A percentile compares a stretch with the other conserved stretches of the same genome.
Evolutionary conservation across 257 asterid genomes (phyloP).

Genomic region (Plantago elongata): DNA sequence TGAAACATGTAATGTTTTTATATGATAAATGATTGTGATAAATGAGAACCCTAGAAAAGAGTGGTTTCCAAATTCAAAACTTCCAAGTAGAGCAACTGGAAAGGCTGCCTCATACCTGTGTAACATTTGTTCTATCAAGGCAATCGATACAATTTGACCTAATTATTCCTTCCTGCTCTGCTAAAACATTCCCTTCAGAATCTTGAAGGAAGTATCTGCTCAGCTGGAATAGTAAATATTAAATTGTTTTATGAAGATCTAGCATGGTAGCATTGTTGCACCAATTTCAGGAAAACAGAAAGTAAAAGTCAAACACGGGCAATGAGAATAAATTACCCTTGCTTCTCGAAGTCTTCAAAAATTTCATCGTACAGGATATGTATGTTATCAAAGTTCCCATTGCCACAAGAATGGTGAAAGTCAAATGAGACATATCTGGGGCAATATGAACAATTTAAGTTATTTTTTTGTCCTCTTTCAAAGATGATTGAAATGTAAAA

Average conservation of each 20-base stretch:
- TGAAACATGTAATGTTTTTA: constrained; percentile 19
- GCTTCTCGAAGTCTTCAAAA: constrained; percentile 72
- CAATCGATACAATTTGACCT: constrained; percentile 95
- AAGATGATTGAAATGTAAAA: constrained; percentile 15
- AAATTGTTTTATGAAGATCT: constrained; percentile 47
- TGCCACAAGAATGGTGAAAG: constrained; percentile 83
- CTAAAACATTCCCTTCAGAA: constrained; percentile 62
- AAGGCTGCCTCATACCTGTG: constrained; percentile 62
- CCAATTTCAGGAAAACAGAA: constrained; percentile 20
- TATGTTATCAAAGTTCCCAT: constrained; percentile 73
- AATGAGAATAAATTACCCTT: constrained; percentile 55
- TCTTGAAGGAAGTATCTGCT: constrained; percentile 91
- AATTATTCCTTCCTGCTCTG: constrained; percentile 75
- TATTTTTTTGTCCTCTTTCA: constrained; percentile 8
- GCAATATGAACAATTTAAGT: constrained; percentile 19
- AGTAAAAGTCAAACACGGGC: neutral
- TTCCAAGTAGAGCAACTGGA: neutral
- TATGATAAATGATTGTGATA: neutral
- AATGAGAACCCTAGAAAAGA: constrained; percentile 8
- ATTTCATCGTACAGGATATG: constrained; percentile 69
- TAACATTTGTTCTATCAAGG: constrained; percentile 96
- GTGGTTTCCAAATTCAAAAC: constrained; percentile 20
- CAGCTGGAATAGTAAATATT: constrained; percentile 75
- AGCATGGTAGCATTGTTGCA: constrained; percentile 27
- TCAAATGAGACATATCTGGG: constrained; percentile 85